phyloP scores from a whole-genome alignment of 2,329 filamentous ascomycete species.

The Colletotrichum trifolii region DNA sequence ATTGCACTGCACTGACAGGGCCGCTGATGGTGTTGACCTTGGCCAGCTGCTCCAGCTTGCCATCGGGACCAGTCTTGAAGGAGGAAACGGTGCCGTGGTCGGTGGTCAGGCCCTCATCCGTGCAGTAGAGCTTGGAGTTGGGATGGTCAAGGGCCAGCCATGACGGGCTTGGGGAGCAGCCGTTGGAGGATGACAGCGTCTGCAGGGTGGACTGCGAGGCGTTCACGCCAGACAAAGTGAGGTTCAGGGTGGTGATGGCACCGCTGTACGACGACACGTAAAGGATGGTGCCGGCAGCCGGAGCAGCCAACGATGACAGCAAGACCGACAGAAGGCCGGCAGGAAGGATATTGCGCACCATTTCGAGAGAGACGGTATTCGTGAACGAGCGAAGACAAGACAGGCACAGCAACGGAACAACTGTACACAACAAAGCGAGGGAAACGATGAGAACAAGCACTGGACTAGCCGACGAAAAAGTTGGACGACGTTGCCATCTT shows the following conservation, averaged over 20 bases:
- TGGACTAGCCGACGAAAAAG: neutral
- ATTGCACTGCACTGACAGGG: conserved; percentile 57
- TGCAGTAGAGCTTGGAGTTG: conserved; percentile 65
- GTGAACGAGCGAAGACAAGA: conserved; percentile 8
- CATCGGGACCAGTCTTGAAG: conserved; percentile 51
- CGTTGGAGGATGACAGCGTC: conserved; percentile 53
- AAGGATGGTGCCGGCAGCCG: conserved; percentile 52
- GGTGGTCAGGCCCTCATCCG: conserved; percentile 65
- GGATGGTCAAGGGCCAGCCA: conserved; percentile 69
- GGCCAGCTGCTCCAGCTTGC: conserved; percentile 52
- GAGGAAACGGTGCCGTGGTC: conserved; percentile 61
- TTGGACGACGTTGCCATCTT: conserved; percentile 7
- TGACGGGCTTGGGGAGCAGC: conserved; percentile 65
- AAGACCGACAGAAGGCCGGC: conserved; percentile 30
- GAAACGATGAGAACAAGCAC: conserved; percentile 7
- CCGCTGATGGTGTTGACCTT: conserved; percentile 49
- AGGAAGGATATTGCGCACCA: conserved; percentile 35
- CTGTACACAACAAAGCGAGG: conserved; percentile 12
- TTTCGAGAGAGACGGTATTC: conserved; percentile 18
- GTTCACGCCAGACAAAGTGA: conserved; percentile 46
- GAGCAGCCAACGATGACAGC: conserved; percentile 39
- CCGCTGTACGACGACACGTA: conserved; percentile 63
- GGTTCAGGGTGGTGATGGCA: conserved; percentile 59
- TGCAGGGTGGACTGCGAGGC: conserved; percentile 48
- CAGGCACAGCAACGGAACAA: conserved; percentile 4